Base-by-base conservation (phyloP, 352 stramenopile species). In the Lagenidium giganteum region DNA sequence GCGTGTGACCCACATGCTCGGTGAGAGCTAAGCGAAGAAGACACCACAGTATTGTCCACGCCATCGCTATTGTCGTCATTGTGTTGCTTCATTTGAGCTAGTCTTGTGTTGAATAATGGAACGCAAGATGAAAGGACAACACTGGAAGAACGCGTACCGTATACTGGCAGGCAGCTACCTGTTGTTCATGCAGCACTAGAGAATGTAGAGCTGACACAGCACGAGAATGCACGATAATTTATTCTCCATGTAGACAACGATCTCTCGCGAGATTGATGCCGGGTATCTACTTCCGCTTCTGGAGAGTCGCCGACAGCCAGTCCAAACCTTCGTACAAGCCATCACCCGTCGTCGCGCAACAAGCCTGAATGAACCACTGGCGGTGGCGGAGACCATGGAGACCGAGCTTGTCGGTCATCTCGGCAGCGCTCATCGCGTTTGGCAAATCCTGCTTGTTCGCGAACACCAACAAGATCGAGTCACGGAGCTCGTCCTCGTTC, bases 361-460 rank as follows among this genome's bases (percentile, higher is more conserved):
- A 99, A 33, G 95, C 92, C 85, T 99, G 96, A 64, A 99, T 98
- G 77, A 98, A 99, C 96, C 96, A 99, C 76, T 98, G 95, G 64
- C 96, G 85, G 64, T 98, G 93, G 55, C 95, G 93, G 20, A 99
- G 76, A 45, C 85, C 87, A 64, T 98, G 94, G 43, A 99, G 82
- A 47, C 95, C 95, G 41, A 99, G 74, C 81, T 98, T 98, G 60
- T 98, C 91, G 26, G 96, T 98, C 86, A 99, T 97, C 70, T 98
- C 95, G 16, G 94, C 86, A 13, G 95, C 95, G 51, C 83, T 95
- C 93, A 98, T 97, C 25, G 44, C 88, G 59, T 96, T 92, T 4
- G 90, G 88, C 45, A 98, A 69, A 80, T 98, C 92, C 61, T 98
- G 91, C 73, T 98, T 97, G 66, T 97, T 98, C 40, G 89, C 89